Evolutionary conservation across 192 early-diverging fungal genomes (phyloP), one percentile per base, ranked within the genome.

Genomic region (Coemansia sp.): DNA sequence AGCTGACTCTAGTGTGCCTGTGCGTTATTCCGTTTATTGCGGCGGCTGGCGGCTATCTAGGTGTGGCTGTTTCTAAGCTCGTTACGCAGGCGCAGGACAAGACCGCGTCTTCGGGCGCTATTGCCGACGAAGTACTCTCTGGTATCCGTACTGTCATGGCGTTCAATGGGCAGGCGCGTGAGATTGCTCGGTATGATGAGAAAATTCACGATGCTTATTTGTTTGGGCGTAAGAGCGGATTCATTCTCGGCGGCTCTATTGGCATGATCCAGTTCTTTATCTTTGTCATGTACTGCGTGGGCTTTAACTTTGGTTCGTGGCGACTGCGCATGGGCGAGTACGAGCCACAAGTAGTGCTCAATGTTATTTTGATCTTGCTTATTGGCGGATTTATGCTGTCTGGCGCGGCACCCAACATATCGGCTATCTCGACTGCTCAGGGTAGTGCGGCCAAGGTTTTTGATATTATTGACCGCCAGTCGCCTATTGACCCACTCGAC

Each of bases 401-500:
- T 15, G 83, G 89, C 24, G 70, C 89, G 2, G 87, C 89, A 11
- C 89, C 92, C 20, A 90, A 94, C 55, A 49, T 95, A 1, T 83
- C 88, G 34, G 88, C 89, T 16, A 81, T 98, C 22, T 84, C 87
- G 18, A 89, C 86, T 36, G 93, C 90, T 31, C 81, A 86, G 38
- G 96, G 92, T 36, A 95, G 94, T 27, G 96, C 92, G 1, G 86
- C 82, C 72, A 91, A 87, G 36, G 89, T 98, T 39, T 97, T 90
- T 72, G 72, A 78, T 46, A 89, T 91, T 39, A 93, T 98, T 62
- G 96, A 95, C 71, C 90, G 94, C 65, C 72, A 88, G 34, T 91
- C 92, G 39, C 70, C 81, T 0, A 96, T 98, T 64, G 89, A 97
- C 71, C 67, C 91, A 2, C 65, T 82, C 38, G 71, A 73, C 49